A percentile compares a stretch with the other conserved stretches of the same genome.
Conservation (phyloP, 1,284 basidiomycete genomes). For the Irpex sp. region DNA sequence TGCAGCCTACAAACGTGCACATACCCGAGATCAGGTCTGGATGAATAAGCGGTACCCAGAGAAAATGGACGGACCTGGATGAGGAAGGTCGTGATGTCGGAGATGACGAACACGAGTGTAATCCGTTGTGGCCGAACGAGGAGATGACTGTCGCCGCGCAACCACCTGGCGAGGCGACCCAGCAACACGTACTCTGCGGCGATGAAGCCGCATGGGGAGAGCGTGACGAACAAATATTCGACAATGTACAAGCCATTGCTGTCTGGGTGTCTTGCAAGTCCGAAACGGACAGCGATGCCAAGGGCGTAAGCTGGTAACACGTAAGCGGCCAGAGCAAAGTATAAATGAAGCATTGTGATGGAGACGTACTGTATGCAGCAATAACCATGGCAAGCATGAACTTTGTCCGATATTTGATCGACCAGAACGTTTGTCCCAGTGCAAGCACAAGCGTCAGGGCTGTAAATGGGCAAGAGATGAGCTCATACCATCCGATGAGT, state of each 20-base stretch:
- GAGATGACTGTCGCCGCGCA: constrained; percentile 50
- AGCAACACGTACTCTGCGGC: constrained; percentile 69
- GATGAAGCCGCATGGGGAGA: constrained; percentile 77
- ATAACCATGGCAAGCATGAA: constrained; percentile 63
- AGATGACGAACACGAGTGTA: constrained; percentile 47
- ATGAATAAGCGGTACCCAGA: constrained; percentile 39
- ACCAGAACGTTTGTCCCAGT: constrained; percentile 43
- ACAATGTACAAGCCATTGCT: constrained; percentile 48
- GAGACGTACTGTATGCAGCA: constrained; percentile 48
- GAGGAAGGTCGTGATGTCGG: constrained; percentile 65
- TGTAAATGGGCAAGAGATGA: constrained; percentile 16
- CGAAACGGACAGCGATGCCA: constrained; percentile 49
- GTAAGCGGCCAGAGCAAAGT: constrained; percentile 16
- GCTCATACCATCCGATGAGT: not conserved
- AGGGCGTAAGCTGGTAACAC: constrained; percentile 33
- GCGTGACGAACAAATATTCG: constrained; percentile 83
- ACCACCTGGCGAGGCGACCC: constrained; percentile 50
- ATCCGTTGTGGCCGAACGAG: constrained; percentile 50
- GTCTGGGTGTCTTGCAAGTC: constrained; percentile 39
- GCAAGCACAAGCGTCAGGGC: constrained; percentile 46
- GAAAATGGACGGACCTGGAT: constrained; percentile 42
- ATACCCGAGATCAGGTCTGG: not conserved
- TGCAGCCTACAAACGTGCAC: constrained; percentile 22
- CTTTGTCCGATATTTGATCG: constrained; percentile 44
- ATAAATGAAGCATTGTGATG: not conserved